Evolutionary conservation across 2,329 filamentous ascomycete genomes (phyloP), one percentile per base, ranked within the genome.

Genomic region (Penicillium sclerotiorum): DNA sequence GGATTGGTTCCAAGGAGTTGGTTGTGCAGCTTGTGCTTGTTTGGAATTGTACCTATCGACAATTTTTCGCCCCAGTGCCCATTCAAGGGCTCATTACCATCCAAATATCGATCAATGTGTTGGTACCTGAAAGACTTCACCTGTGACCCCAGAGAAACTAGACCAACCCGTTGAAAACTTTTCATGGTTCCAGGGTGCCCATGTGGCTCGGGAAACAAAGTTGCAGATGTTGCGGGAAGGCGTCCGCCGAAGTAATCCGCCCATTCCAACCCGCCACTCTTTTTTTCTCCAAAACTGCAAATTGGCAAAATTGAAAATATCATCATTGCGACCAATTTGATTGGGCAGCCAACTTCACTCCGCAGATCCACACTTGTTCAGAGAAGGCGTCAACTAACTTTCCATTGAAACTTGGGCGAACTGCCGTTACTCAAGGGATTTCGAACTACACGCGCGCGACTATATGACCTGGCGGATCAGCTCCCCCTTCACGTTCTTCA

Each of bases 211-310:
- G 25, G 25, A 28, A 28, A 28, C 33, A 36, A 36, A 8, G n/a
- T 50, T 36, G 51, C 22, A 45, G 25, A 58, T 59, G 57, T 59
- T 18, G 48, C 46, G 43, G 49, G 57, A 59, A 58, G 57, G 57
- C 57, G 57, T 42, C 40, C 43, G 39, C 25, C 15, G 18, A 43
- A 27, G 39, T 20, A 35, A 39, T 22, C 41, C 18, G 13, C 48
- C 13, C 15, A 43, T 20, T 13, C 9, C 13, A 36, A 28, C 30
- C 33, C 22, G n/a, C 30, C 30, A 40, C 33, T 18, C 15, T 18
- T 18, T 36, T 20, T 17, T 8, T 36, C 33, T 4, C 9, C 8
- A 36, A 15, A 36, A 36, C 3, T 5, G 12, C 15, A 2, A 8
- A 9, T 36, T 17, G n/a, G 33, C 28, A n/a, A 32, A 36, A 8